Base-by-base conservation (phyloP, 2,329 filamentous ascomycete species). In the Scedosporium apiospermum region DNA sequence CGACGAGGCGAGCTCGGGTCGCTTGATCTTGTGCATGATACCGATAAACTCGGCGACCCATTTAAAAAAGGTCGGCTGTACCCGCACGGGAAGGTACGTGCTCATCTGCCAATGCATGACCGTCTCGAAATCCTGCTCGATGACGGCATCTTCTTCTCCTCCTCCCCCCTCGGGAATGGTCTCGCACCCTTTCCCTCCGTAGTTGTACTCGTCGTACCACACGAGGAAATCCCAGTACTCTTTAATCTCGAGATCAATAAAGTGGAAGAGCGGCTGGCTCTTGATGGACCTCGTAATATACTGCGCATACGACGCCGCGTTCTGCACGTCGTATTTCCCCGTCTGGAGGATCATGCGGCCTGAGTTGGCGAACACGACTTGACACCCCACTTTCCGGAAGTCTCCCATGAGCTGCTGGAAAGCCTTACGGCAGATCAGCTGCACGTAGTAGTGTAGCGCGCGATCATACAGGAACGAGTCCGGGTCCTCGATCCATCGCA, bases 171-270 rank as follows among this genome's bases (percentile, higher is more conserved):
- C 91, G 6, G 89, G 81, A 3, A 97, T 90, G 69, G 95, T 85
- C 59, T 88, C 85, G 67, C 91, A 96, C 3, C 90, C 95, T 70
- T 96, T 96, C 65, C 95, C 95, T 62, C 95, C 96, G 70, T 98
- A 98, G 78, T 99, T 99, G 80, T 93, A 97, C 75, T 97, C 91
- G 68, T 99, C 95, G 68, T 98, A 98, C 95, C 95, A 99, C 3
- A 97, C 87, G 0, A 99, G 85, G 70, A 97, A 98, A 73, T 99
- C 95, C 95, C 95, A 99, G 75, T 97, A 99, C 72, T 99, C 95
- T 68, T 93, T 96, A 74, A 99, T 95, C 69, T 97, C 91, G 3
- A 99, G 81, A 69, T 99, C 95, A 66, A 99, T 87, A 71, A 99
- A 99, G 74, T 97, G 91, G 76, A 99, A 99, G 0, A 97, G 82